Conservation (phyloP, 106 monocot genomes). For the Dendrobium officinale region DNA sequence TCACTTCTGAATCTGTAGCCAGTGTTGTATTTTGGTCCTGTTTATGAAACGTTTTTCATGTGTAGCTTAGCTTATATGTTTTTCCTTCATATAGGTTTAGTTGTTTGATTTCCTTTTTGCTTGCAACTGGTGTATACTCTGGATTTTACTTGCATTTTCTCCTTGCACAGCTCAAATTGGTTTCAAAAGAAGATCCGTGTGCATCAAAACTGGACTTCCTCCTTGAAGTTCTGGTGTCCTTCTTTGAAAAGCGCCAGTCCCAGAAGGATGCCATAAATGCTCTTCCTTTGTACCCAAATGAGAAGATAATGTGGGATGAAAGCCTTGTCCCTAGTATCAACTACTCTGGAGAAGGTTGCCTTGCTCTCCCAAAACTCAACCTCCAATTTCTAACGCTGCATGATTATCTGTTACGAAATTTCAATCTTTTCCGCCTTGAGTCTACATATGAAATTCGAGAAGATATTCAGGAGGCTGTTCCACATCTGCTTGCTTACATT, state of each 20-base stretch:
- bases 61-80: not conserved
- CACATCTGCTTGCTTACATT: constrained; percentile 88
- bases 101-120: not conserved
- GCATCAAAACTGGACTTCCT: constrained; percentile 71
- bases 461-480: constrained; percentile 98
- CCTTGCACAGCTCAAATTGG: constrained; percentile 70
- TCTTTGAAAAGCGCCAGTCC: constrained; percentile 94
- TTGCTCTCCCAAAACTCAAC: constrained; percentile 97
- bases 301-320: constrained; percentile 99
- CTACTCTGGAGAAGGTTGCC: constrained; percentile 96
- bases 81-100: not conserved
- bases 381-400: constrained; percentile 96
- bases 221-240: constrained; percentile 73
- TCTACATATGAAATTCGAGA: constrained; percentile 99
- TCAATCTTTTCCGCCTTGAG: constrained; percentile 97
- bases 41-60: not conserved
- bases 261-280: constrained; percentile 99
- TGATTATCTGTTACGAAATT: constrained; percentile 92
- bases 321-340: constrained; percentile 97
- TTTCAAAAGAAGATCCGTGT: constrained; percentile 82
- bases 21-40: not conserved
- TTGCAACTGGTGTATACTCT: not conserved
- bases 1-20: not conserved
- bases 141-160: not conserved
- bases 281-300: constrained; percentile 95